Evolutionary conservation across 768 basidiomycete genomes (phyloP).

Genomic region (Pilatotrama ljubarskyi): DNA sequence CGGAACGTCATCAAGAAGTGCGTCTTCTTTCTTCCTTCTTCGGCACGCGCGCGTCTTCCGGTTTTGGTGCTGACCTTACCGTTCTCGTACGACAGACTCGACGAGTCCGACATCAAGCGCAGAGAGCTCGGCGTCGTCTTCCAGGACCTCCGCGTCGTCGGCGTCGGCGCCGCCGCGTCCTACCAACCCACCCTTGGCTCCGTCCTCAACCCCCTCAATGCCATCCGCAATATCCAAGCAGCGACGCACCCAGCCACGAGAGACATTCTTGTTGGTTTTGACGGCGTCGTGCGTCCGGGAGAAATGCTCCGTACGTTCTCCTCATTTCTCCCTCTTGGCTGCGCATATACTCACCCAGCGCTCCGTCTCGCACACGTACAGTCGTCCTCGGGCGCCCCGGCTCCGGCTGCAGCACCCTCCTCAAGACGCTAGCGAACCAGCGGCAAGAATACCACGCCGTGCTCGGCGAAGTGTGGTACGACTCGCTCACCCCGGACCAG

Average conservation of each 20-base stretch:
- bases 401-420: conserved; percentile 81
- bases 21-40: background rate
- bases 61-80: background rate
- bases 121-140: conserved; percentile 66
- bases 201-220: conserved; percentile 51
- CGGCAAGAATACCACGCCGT: conserved; percentile 66
- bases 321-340: background rate
- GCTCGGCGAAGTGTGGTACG: conserved; percentile 72
- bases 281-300: conserved; percentile 58
- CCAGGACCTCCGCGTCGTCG: conserved; percentile 57
- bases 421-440: conserved; percentile 80
- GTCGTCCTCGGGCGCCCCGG: conserved; percentile 87
- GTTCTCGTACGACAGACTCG: conserved; percentile 37
- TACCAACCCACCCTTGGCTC: conserved; percentile 65
- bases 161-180: conserved; percentile 54
- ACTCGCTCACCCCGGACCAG: conserved; percentile 67
- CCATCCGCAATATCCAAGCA: conserved; percentile 44
- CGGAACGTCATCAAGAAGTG: conserved; percentile 27
- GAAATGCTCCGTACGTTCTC: conserved; percentile 65
- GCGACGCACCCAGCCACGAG: conserved; percentile 61
- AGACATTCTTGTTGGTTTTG: conserved; percentile 53
- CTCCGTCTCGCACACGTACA: conserved; percentile 26
- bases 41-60: background rate
- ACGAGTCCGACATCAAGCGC: conserved; percentile 48
- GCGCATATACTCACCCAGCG: background rate